These are phyloP conservation scores for Salvia splendens DNA, from an alignment of 257 asterid genomes.

Conservation along the genomic window DNA sequence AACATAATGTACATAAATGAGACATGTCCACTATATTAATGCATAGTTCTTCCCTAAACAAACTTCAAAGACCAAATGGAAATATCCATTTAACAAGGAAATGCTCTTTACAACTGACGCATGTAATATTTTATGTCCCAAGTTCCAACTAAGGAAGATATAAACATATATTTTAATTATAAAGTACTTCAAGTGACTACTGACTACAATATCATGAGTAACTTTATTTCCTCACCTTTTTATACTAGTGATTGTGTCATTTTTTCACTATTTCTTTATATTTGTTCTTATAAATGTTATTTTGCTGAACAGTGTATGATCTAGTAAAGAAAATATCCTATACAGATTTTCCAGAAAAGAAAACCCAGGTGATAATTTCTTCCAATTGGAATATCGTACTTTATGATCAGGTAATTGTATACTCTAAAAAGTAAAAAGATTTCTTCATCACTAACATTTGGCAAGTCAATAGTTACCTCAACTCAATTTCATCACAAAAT, in stretches of 20 bases:
- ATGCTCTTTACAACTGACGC: no score
- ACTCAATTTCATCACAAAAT: conserved; percentile 15
- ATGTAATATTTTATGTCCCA: not conserved
- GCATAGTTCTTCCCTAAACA: conserved; percentile 4
- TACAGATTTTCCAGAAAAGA: not conserved
- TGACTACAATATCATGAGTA: not conserved
- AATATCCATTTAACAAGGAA: conserved; percentile 10
- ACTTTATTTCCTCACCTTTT: not conserved
- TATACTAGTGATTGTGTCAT: not conserved
- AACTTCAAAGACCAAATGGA: conserved; percentile 25
- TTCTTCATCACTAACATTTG: conserved; percentile 14
- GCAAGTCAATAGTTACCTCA: conserved; percentile 4
- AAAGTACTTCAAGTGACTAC: not conserved
- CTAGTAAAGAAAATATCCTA: not conserved
- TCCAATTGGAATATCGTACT: conserved; percentile 14
- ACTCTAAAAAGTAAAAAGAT: conserved; percentile 1
- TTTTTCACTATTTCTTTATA: not conserved
- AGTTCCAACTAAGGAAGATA: not conserved
- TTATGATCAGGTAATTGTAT: conserved; percentile 11
- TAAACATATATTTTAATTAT: not conserved
- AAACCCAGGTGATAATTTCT: not conserved
- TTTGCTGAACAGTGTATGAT: not conserved
- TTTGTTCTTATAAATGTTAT: not conserved
- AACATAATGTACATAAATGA: conserved; percentile 30
- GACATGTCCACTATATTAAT: conserved; percentile 21